phyloP scores from a whole-genome alignment of 2,329 filamentous ascomycete genomes.

The Ascochyta lentis region DNA sequence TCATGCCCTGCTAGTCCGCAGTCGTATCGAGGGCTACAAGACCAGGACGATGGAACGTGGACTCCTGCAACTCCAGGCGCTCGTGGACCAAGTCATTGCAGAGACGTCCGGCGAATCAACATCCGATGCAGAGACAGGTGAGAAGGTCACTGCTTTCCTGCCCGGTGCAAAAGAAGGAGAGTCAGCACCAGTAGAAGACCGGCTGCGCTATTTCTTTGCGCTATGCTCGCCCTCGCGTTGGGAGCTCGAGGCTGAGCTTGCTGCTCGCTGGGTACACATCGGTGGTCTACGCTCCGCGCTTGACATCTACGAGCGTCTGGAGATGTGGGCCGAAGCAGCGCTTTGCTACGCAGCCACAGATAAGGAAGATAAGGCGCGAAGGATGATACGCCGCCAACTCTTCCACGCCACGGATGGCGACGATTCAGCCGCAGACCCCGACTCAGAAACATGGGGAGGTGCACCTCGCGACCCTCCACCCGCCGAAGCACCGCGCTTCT shows the following conservation, averaged over 20 bases:
- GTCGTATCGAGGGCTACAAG: constrained; percentile 85
- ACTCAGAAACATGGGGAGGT: constrained; percentile 67
- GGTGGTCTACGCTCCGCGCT: constrained; percentile 88
- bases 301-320: constrained; percentile 92
- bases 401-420: constrained; percentile 68
- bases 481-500: constrained; percentile 82
- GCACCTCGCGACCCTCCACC: constrained; percentile 74
- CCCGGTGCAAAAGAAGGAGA: constrained; percentile 77
- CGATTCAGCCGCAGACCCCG: constrained; percentile 48
- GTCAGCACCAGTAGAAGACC: constrained; percentile 76
- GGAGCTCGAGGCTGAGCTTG: constrained; percentile 93
- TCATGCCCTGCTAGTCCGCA: constrained; percentile 86
- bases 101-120: constrained; percentile 66
- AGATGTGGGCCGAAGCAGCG: constrained; percentile 94
- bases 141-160: constrained; percentile 76
- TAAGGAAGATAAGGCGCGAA: constrained; percentile 82
- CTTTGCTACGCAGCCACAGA: constrained; percentile 82
- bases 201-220: constrained; percentile 83
- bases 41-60: constrained; percentile 88
- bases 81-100: constrained; percentile 93
- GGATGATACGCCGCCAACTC: constrained; percentile 77
- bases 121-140: constrained; percentile 34
- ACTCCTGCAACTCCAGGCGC: constrained; percentile 88
- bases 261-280: constrained; percentile 87
- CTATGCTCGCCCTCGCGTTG: constrained; percentile 85